These are phyloP conservation scores for Globisporangium polare DNA, from an alignment of 352 stramenopile species.

Conservation along the genomic window DNA sequence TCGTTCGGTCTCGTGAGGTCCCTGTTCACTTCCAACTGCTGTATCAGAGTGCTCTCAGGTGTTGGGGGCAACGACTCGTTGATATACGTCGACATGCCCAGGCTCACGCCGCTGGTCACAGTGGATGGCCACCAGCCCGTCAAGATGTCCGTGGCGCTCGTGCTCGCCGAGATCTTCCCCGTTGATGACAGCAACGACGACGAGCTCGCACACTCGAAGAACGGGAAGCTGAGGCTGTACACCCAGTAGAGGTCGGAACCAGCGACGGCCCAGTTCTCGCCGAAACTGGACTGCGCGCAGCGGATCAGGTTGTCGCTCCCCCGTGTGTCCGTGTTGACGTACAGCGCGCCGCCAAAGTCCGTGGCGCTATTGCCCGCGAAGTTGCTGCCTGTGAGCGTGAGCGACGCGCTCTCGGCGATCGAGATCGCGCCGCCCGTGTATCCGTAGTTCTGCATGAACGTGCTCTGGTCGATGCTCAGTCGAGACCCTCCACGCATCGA, in stretches of 20 bases:
- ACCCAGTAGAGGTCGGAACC: constrained; percentile 63
- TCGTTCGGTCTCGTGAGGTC: constrained; percentile 4
- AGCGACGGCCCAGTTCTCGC: constrained; percentile 32
- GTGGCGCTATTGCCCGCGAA: constrained; percentile 38
- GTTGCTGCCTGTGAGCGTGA: constrained; percentile 20
- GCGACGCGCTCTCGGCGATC: constrained; percentile 30
- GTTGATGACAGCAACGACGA: constrained; percentile 7
- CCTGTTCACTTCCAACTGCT: background rate
- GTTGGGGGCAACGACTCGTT: background rate
- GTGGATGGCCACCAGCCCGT: constrained; percentile 50
- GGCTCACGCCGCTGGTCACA: constrained; percentile 60
- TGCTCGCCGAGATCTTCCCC: constrained; percentile 17
- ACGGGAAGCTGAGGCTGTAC: constrained; percentile 34
- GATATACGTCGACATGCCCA: constrained; percentile 22
- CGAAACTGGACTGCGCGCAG: constrained; percentile 20
- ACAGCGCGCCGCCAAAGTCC: constrained; percentile 56
- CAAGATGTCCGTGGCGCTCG: constrained; percentile 37
- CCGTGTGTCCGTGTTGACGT: constrained; percentile 34
- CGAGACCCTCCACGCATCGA: constrained; percentile 24
- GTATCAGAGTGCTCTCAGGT: background rate
- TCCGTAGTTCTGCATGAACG: constrained; percentile 31
- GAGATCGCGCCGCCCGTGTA: constrained; percentile 49
- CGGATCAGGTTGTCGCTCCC: constrained; percentile 2
- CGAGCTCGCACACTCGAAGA: constrained; percentile 33
- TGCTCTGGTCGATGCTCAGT: constrained; percentile 15